Conservation (phyloP, 441 rosid species). For the Gossypium aridum region DNA sequence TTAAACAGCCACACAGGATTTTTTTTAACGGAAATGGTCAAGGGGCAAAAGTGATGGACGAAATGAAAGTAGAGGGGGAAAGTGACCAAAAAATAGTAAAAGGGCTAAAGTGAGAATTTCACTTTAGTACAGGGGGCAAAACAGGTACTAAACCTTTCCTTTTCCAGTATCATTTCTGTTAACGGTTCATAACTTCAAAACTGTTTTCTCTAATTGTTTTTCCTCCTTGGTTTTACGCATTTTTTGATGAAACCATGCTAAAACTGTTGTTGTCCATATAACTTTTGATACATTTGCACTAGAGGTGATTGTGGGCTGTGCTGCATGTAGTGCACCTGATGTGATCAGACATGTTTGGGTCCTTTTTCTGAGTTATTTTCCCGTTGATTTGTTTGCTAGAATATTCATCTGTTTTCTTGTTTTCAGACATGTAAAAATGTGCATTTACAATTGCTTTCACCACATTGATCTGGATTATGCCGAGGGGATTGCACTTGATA, state of each 20-base stretch:
- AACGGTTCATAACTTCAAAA: not conserved
- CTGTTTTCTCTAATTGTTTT: not conserved
- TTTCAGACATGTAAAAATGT: not conserved
- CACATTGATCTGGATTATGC: not conserved
- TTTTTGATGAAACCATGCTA: not conserved
- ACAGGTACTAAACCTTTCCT: not conserved
- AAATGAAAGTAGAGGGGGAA: too few relatives aligned
- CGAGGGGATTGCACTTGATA: not conserved
- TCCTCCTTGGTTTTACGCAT: not conserved
- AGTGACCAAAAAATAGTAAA: too few relatives aligned
- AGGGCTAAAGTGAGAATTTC: too few relatives aligned
- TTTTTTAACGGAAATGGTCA: too few relatives aligned
- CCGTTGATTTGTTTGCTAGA: not conserved
- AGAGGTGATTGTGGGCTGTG: not conserved
- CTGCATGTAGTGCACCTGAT: not conserved
- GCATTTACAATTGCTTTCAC: not conserved
- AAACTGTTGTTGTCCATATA: not conserved
- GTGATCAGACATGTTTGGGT: not conserved
- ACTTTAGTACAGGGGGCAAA: too few relatives aligned
- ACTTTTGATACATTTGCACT: too few relatives aligned
- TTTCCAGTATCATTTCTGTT: not conserved
- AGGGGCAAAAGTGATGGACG: too few relatives aligned
- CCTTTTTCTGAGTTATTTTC: not conserved
- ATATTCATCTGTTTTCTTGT: not conserved
- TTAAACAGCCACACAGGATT: too few relatives aligned